A percentile compares a stretch with the other conserved stretches of the same genome.
Conservation (phyloP, 2,329 filamentous ascomycete genomes). For the Colletotrichum cuscutae region DNA sequence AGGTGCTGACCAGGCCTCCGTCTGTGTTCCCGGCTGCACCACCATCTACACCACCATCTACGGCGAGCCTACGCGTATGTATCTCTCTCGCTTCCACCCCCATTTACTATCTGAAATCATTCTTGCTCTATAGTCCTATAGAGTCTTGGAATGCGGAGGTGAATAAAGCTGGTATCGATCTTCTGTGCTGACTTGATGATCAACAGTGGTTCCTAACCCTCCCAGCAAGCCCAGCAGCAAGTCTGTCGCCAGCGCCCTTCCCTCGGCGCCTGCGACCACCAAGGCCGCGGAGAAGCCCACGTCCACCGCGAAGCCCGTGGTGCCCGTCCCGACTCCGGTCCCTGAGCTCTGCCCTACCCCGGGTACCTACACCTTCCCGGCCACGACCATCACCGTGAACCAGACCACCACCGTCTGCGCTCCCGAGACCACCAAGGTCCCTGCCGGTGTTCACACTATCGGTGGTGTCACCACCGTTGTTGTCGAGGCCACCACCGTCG, state of each 20-base stretch:
- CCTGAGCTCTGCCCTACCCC: slow-evolving; percentile 69
- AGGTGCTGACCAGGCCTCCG: slow-evolving; percentile 51
- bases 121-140: neutral
- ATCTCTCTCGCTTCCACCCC: neutral
- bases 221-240: slow-evolving; percentile 39
- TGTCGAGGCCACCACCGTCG: slow-evolving; percentile 71
- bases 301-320: slow-evolving; percentile 54
- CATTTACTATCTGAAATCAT: too few species aligned
- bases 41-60: slow-evolving; percentile 79
- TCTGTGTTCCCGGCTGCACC: slow-evolving; percentile 73
- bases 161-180: neutral
- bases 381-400: slow-evolving; percentile 75
- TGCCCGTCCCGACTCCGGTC: slow-evolving; percentile 63
- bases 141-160: neutral
- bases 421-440: slow-evolving; percentile 69
- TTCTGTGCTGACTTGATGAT: slow-evolving; percentile 3
- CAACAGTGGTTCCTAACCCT: slow-evolving; percentile 52
- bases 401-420: slow-evolving; percentile 75
- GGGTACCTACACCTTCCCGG: slow-evolving; percentile 80
- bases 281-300: slow-evolving; percentile 41
- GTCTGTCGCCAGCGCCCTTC: slow-evolving; percentile 38
- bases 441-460: slow-evolving; percentile 73
- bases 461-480: slow-evolving; percentile 81
- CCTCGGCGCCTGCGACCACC: slow-evolving; percentile 41
- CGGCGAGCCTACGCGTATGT: slow-evolving; percentile 73